Evolutionary conservation across 306 rosid species (phyloP).

Genomic region (Prunus mongolica): DNA sequence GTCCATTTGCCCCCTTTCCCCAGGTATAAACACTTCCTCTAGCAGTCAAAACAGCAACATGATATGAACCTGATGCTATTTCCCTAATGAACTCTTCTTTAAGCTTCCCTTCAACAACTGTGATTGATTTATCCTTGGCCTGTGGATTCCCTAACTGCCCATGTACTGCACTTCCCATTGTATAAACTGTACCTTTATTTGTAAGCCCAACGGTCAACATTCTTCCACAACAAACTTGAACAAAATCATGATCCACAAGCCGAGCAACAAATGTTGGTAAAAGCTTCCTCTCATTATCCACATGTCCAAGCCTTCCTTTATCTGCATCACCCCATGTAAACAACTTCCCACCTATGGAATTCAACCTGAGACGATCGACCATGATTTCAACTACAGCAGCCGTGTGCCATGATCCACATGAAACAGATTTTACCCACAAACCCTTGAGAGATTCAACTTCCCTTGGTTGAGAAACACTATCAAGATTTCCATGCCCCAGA

Average conservation of each 20-base stretch:
- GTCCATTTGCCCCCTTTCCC: constrained; percentile 77
- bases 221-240: constrained; percentile 84
- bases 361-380: constrained; percentile 41
- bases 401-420: constrained; percentile 92
- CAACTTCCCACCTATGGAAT: constrained; percentile 51
- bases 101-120: constrained; percentile 63
- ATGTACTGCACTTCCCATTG: constrained; percentile 62
- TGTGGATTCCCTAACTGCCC: constrained; percentile 77
- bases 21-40: constrained; percentile 63
- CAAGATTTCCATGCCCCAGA: constrained; percentile 72
- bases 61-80: constrained; percentile 66
- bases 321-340: constrained; percentile 95
- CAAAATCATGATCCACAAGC: constrained; percentile 69
- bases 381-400: constrained; percentile 69
- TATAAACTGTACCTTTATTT: constrained; percentile 59
- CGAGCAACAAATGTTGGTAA: constrained; percentile 70
- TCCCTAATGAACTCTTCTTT: constrained; percentile 70
- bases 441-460: constrained; percentile 73
- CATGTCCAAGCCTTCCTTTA: constrained; percentile 70
- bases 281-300: constrained; percentile 51
- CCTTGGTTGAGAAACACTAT: constrained; percentile 55
- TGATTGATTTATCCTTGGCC: constrained; percentile 48
- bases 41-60: constrained; percentile 67
- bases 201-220: constrained; percentile 73
- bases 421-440: constrained; percentile 60